These are phyloP conservation scores for Dictyostelium gargantuum DNA, from an alignment of 208 protist genomes.

Conservation along the genomic window DNA sequence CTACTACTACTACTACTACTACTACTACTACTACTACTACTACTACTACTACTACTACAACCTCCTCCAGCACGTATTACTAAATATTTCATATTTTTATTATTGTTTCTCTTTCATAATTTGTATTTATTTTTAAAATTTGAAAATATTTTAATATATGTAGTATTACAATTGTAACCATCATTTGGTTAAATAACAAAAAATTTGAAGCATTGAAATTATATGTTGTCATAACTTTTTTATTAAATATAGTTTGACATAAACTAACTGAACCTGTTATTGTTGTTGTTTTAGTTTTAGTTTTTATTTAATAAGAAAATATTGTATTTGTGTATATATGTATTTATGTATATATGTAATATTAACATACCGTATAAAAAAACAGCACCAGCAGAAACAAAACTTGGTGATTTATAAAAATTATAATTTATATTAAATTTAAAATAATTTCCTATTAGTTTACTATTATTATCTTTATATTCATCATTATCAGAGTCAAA, in stretches of 20 bases:
- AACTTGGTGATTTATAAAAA: not conserved
- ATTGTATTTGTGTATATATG: not conserved
- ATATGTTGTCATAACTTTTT: conserved; percentile 70
- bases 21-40: too few relatives aligned
- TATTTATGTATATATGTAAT: not conserved
- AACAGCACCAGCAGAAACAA: not conserved
- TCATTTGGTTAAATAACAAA: conserved; percentile 71
- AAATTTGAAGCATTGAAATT: conserved; percentile 62
- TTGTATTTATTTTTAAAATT: conserved; percentile 49
- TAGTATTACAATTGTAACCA: conserved; percentile 51
- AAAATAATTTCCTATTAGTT: not conserved
- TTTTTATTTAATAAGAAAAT: not conserved
- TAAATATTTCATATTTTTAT: conserved; percentile 26
- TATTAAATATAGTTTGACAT: conserved; percentile 77
- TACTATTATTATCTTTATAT: not conserved
- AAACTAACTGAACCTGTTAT: conserved; percentile 58
- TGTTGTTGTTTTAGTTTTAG: too few relatives aligned
- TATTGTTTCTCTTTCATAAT: conserved; percentile 35
- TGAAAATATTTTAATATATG: not conserved
- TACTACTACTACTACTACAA: too few relatives aligned
- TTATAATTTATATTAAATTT: not conserved
- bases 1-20: too few relatives aligned
- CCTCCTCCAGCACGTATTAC: too few relatives aligned
- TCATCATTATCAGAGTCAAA: not conserved
- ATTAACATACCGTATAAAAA: conserved; percentile 8